Conservation (phyloP, 441 rosid species). For the Caryocar brasiliense region DNA sequence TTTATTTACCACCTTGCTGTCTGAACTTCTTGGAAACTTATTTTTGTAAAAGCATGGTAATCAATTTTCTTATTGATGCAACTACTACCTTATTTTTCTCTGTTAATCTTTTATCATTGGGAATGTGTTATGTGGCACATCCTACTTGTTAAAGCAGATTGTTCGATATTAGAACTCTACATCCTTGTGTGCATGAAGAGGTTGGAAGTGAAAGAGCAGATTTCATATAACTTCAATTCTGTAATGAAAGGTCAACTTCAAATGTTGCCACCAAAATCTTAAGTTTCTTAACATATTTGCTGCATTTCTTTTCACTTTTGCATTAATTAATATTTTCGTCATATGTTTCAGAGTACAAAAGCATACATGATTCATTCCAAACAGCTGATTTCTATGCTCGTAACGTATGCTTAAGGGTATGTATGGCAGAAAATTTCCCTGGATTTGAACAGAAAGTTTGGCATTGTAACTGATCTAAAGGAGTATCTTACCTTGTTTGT, state of each 20-base stretch:
- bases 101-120: neutral
- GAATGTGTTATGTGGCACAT: neutral
- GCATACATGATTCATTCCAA: slow-evolving; percentile 64
- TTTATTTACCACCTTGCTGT: no score
- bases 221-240: slow-evolving; percentile 66
- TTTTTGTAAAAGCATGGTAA: neutral
- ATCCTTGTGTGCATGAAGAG: slow-evolving; percentile 81
- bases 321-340: neutral
- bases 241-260: slow-evolving; percentile 67
- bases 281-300: no score
- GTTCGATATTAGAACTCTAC: slow-evolving; percentile 86
- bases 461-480: neutral
- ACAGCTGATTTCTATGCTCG: slow-evolving; percentile 67
- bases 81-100: neutral
- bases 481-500: neutral
- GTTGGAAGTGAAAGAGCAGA: slow-evolving; percentile 80
- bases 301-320: neutral
- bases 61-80: neutral
- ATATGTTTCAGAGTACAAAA: slow-evolving; percentile 66
- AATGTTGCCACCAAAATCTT: no score
- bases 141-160: slow-evolving; percentile 44
- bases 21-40: neutral
- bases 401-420: slow-evolving; percentile 64
- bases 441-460: neutral
- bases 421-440: slow-evolving; percentile 13